A percentile compares a stretch with the other conserved stretches of the same genome.
These are phyloP conservation scores for Phytophthora pinifolia DNA, from an alignment of 352 stramenopile species.

Conservation along the genomic window DNA sequence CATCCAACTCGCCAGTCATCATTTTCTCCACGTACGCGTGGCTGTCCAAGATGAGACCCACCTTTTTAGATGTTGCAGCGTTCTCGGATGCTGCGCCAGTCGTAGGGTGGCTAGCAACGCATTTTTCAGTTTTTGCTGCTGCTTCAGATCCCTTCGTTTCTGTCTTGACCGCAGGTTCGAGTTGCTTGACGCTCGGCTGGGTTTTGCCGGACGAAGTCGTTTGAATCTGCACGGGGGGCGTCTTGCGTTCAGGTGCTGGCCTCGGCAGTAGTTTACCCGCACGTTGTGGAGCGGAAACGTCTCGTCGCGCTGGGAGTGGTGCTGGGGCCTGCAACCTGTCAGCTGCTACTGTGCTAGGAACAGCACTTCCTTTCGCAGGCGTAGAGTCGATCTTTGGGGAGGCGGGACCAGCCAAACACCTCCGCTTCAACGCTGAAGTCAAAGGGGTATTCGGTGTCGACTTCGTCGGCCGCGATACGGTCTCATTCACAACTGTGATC, in stretches of 20 bases:
- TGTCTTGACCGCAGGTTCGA: not conserved
- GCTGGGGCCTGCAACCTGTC: too few relatives aligned
- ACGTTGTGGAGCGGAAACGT: not conserved
- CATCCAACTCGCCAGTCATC: conserved; percentile 18
- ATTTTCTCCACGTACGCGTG: conserved; percentile 31
- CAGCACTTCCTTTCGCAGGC: too few relatives aligned
- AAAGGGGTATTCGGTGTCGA: too few relatives aligned
- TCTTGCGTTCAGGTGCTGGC: conserved; percentile 1
- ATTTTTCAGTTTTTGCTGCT: not conserved
- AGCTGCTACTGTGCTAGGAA: too few relatives aligned
- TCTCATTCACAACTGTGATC: too few relatives aligned
- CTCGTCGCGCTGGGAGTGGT: not conserved
- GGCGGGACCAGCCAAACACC: too few relatives aligned
- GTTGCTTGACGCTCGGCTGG: not conserved
- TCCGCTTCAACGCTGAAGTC: too few relatives aligned
- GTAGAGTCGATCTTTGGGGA: too few relatives aligned
- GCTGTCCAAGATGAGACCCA: conserved; percentile 34
- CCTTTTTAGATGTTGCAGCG: not conserved
- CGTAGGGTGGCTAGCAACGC: not conserved
- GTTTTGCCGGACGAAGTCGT: not conserved
- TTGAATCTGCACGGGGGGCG: not conserved
- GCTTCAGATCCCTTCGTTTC: not conserved
- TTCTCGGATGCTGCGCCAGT: not conserved
- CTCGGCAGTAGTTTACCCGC: not conserved
- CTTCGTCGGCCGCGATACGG: too few relatives aligned